phyloP scores from a whole-genome alignment of 2,329 filamentous ascomycete genomes.

The Emmonsiellopsis sp. region DNA sequence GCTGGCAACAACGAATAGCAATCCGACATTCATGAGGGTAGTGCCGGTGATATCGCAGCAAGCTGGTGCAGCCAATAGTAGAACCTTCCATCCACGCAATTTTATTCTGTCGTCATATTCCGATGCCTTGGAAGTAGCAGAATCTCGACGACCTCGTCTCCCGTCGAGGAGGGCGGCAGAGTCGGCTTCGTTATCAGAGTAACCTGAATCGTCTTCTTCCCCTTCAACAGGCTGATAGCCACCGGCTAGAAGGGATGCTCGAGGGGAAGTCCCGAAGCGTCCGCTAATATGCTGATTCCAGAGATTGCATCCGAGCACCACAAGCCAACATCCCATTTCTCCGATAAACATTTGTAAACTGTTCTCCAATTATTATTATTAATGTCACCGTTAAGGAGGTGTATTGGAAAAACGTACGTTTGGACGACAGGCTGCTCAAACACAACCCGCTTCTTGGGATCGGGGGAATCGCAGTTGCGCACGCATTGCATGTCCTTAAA shows the following conservation, averaged over 20 bases:
- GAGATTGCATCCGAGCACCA: constrained; percentile 62
- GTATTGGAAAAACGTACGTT: constrained; percentile 43
- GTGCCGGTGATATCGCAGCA: constrained; percentile 92
- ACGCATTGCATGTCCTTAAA: constrained; percentile 87
- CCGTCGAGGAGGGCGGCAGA: constrained; percentile 33
- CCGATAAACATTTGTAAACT: constrained; percentile 92
- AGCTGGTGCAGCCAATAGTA: constrained; percentile 73
- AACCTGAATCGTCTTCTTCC: constrained; percentile 38
- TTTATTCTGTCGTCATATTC: constrained; percentile 49
- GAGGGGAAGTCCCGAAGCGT: constrained; percentile 26
- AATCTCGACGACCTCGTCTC: constrained; percentile 34
- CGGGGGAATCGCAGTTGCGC: constrained; percentile 66
- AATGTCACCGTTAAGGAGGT: background rate
- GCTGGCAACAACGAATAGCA: constrained; percentile 86
- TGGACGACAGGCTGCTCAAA: constrained; percentile 97
- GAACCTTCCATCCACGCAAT: constrained; percentile 61
- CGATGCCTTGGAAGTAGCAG: constrained; percentile 40
- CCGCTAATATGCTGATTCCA: constrained; percentile 49
- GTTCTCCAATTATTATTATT: constrained; percentile 7
- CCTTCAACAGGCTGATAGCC: constrained; percentile 60
- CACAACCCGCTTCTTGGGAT: constrained; percentile 56
- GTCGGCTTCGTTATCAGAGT: constrained; percentile 38
- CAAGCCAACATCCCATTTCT: constrained; percentile 92
- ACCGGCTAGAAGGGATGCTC: constrained; percentile 35
- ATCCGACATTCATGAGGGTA: constrained; percentile 92